Base-by-base conservation (phyloP, 2,329 filamentous ascomycete species). In the Fusarium tanahbumbuense region DNA sequence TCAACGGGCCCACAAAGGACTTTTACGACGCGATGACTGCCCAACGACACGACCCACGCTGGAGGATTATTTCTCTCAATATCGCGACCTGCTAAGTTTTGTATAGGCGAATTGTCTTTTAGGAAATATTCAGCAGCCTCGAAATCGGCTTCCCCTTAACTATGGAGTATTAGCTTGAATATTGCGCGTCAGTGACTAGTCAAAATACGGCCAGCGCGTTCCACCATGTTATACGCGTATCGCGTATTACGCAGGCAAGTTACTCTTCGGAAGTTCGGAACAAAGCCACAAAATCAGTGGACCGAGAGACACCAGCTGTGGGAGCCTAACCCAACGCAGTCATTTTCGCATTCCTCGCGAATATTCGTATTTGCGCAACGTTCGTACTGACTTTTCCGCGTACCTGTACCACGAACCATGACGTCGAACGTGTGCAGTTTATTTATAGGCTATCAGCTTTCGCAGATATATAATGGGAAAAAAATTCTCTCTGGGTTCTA, bases 1-100 rank as follows among this genome's bases (percentile, higher is more conserved):
- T 18, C 16, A 10, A 10, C 0, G 32, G 32, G 8, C 16, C 16
- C 8, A 9, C 16, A 18, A 37, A 37, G 2, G 32, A 37, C 32
- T 37, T 37, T 8, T 18, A 37, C 16, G 16, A 37, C 3, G 5
- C 32, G 32, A 37, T 37, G 32, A 6, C 9, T 37, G 16, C 32
- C 32, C 4, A 37, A 18, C 0, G 9, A 37, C 3, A 11, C 16
- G 8, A 18, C 32, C 2, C 32, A 18, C 5, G 32, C 32, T 11
- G 2, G n/a, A n/a, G n/a, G n/a, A 11, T 9, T 1, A 37, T 6
- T 2, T 6, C 0, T 18, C 9, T 18, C 9, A 18, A 6, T 3
- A 7, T 37, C 18, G 18, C 18, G 9, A 37, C 10, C 34, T 37
- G 5, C 6, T 7, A 2, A n/a, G 34, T 18, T 37, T 37, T 11